Percentiles rank a stretch among this genome's conserved stretches.
phyloP scores from a whole-genome alignment of 2,329 filamentous ascomycete genomes.

The Fusarium sp. region DNA sequence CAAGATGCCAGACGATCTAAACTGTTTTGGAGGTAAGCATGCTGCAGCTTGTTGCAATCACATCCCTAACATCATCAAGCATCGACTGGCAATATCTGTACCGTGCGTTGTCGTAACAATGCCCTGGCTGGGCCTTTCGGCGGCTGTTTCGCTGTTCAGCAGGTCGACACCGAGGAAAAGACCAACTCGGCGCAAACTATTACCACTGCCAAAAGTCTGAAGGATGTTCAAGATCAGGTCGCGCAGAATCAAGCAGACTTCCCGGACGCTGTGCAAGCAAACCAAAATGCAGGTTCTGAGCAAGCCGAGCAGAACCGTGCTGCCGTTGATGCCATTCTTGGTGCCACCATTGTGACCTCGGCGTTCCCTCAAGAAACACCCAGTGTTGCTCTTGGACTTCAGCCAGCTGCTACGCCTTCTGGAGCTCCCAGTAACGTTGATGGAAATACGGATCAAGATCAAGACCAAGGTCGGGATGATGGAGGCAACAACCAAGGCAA shows the following conservation, averaged over 20 bases:
- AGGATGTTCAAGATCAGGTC: conserved; percentile 59
- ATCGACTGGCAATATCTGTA: conserved; percentile 67
- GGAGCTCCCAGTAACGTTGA: conserved; percentile 6
- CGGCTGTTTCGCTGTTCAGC: conserved; percentile 66
- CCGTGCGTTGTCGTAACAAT: conserved; percentile 67
- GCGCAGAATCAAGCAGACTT: conserved; percentile 62
- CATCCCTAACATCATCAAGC: conserved; percentile 41
- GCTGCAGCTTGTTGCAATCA: background rate
- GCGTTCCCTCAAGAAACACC: conserved; percentile 50
- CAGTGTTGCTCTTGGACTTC: conserved; percentile 33
- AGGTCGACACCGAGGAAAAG: conserved; percentile 55
- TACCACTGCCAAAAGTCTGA: conserved; percentile 55
- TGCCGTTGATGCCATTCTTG: conserved; percentile 52
- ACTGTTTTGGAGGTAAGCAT: conserved; percentile 60
- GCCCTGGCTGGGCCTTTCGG: conserved; percentile 65
- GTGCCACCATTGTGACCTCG: conserved; percentile 42
- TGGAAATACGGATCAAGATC: conserved; percentile 16
- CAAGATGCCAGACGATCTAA: conserved; percentile 59
- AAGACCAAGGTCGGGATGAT: conserved; percentile 8
- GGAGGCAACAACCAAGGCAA: conserved; percentile 10
- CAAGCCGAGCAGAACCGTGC: conserved; percentile 46
- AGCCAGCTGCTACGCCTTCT: conserved; percentile 8
- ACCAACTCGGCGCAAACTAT: conserved; percentile 58
- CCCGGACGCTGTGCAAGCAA: conserved; percentile 51
- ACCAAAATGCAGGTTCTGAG: conserved; percentile 51